phyloP scores from a whole-genome alignment of 768 basidiomycete species.

The Serpula lacrymans region DNA sequence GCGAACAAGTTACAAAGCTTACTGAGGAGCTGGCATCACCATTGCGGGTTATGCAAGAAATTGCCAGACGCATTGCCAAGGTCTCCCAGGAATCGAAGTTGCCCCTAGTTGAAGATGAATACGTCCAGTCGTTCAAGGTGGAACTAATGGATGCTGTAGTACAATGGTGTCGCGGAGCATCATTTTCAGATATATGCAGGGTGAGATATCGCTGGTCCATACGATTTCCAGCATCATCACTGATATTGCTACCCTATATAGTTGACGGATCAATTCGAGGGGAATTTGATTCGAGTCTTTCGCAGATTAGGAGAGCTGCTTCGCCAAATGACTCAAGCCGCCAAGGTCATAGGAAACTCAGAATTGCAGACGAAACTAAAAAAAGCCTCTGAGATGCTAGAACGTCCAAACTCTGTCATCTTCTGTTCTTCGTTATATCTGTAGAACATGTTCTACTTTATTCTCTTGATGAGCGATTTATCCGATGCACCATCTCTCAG shows the following conservation, averaged over 20 bases:
- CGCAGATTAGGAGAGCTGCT: conserved; percentile 90
- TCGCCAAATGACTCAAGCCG: conserved; percentile 93
- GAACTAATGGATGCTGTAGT: conserved; percentile 98
- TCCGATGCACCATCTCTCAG: no score
- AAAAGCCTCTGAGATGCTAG: conserved; percentile 88
- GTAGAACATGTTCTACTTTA: no score
- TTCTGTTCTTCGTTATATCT: conserved; percentile 87
- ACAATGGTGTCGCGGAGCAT: conserved; percentile 97
- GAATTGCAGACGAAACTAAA: conserved; percentile 95
- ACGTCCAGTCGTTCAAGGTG: conserved; percentile 95
- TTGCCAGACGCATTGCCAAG: conserved; percentile 93
- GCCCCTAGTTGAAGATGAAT: conserved; percentile 86
- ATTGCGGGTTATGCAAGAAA: conserved; percentile 92
- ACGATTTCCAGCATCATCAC: conserved; percentile 1
- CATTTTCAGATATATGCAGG: conserved; percentile 96
- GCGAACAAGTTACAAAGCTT: conserved; percentile 79
- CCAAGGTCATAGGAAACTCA: conserved; percentile 93
- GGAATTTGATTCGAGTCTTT: conserved; percentile 94
- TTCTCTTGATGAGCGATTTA: no score
- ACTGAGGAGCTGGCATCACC: conserved; percentile 94
- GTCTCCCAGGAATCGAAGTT: conserved; percentile 94
- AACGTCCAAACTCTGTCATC: conserved; percentile 90
- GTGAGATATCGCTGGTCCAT: conserved; percentile 35
- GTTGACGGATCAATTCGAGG: conserved; percentile 97
- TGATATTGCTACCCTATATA: conserved; percentile 29